A percentile compares a stretch with the other conserved stretches of the same genome.
Evolutionary conservation across 1,284 basidiomycete species (phyloP).

Genomic region (Ustilago curta): DNA sequence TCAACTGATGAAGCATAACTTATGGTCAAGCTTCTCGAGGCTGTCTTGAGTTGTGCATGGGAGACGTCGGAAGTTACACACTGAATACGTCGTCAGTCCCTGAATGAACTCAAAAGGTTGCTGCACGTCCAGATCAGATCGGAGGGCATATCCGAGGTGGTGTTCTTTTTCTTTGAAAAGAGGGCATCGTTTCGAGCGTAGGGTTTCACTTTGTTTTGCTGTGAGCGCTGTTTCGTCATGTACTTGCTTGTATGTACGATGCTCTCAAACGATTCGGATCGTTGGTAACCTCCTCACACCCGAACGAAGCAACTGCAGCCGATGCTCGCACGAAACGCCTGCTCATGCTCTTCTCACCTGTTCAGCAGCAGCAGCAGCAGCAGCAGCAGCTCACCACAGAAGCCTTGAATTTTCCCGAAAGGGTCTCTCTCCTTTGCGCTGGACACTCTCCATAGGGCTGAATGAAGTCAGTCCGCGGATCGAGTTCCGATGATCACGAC

Average conservation of each 20-base stretch:
- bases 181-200: not conserved
- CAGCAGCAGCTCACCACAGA: too few relatives aligned
- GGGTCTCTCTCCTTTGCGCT: too few relatives aligned
- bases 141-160: conserved; percentile 15
- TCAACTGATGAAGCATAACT: too few relatives aligned
- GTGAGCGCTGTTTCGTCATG: not conserved
- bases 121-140: conserved; percentile 44
- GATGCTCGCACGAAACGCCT: not conserved
- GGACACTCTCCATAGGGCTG: too few relatives aligned
- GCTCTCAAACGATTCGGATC: conserved; percentile 4
- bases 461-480: too few relatives aligned
- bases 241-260: too few relatives aligned
- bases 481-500: too few relatives aligned
- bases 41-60: too few relatives aligned
- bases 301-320: conserved; percentile 18
- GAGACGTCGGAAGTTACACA: too few relatives aligned
- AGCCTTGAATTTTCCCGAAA: conserved; percentile 1
- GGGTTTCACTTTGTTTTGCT: not conserved
- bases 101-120: not conserved
- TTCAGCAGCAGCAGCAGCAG: not conserved
- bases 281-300: conserved; percentile 12
- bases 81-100: not conserved
- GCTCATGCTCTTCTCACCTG: not conserved
- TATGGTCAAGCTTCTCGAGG: too few relatives aligned
- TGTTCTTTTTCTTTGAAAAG: not conserved